Evolutionary conservation across 768 basidiomycete species (phyloP).

Genomic region (Podaxis sp.): DNA sequence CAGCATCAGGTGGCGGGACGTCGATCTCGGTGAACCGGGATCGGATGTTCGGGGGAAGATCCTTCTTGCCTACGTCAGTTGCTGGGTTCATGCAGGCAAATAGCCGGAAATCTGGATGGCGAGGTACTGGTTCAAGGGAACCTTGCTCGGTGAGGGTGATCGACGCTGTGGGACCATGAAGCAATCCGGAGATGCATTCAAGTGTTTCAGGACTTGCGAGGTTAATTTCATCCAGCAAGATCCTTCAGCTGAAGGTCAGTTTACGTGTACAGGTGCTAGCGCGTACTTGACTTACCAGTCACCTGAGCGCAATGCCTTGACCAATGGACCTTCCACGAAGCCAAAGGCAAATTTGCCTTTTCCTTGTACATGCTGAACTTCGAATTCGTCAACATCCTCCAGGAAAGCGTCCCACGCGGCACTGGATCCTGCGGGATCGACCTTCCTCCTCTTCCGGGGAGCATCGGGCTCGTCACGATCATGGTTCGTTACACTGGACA

Average conservation of each 20-base stretch:
- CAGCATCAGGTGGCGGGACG: constrained; percentile 90
- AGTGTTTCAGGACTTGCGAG: constrained; percentile 92
- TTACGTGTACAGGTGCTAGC: neutral
- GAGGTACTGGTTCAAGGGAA: constrained; percentile 81
- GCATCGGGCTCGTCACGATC: constrained; percentile 28
- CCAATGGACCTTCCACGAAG: constrained; percentile 95
- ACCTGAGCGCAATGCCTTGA: constrained; percentile 83
- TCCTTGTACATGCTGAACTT: constrained; percentile 83
- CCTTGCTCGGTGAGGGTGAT: constrained; percentile 94
- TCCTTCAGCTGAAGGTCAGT: constrained; percentile 45
- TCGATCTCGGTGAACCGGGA: constrained; percentile 94
- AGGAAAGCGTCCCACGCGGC: constrained; percentile 69
- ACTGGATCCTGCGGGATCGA: constrained; percentile 39
- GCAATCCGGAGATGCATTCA: constrained; percentile 86
- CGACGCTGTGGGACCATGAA: constrained; percentile 83
- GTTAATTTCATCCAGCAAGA: constrained; percentile 95
- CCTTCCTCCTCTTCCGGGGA: constrained; percentile 72
- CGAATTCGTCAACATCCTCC: constrained; percentile 72
- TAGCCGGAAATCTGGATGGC: constrained; percentile 93
- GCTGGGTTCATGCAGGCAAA: constrained; percentile 99
- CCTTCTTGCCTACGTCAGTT: constrained; percentile 97
- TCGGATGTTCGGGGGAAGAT: constrained; percentile 88
- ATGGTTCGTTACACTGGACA: constrained; percentile 14
- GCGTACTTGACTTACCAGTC: constrained; percentile 70
- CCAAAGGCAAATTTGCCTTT: constrained; percentile 90